Evolutionary conservation across 164 flowering plant species (phyloP).

Genomic region (Chloranthus sessilifolius): DNA sequence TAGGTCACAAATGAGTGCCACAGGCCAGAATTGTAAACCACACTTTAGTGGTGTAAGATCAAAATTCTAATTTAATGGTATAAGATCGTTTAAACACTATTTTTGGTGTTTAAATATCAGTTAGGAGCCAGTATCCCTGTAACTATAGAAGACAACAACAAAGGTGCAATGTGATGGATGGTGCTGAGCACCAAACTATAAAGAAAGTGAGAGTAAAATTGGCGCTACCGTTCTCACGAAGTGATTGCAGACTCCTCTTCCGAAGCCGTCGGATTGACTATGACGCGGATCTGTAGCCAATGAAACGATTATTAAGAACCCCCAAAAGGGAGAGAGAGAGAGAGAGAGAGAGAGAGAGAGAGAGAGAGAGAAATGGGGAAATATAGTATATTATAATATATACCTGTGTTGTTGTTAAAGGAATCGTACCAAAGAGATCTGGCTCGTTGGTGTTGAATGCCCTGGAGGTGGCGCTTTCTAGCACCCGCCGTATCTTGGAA

Average conservation of each 20-base stretch:
- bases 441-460: constrained; percentile 70
- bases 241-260: constrained; percentile 60
- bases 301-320: background rate
- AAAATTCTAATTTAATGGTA: no score
- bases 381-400: no score
- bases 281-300: constrained; percentile 27
- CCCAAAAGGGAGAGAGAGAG: background rate
- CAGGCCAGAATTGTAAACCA: no score
- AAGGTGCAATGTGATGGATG: no score
- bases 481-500: constrained; percentile 78
- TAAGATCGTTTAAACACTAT: no score
- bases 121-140: no score
- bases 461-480: constrained; percentile 76
- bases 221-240: constrained; percentile 58
- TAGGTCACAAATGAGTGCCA: no score
- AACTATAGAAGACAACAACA: no score
- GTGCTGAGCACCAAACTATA: no score
- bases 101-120: no score
- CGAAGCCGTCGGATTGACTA: constrained; percentile 17
- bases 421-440: constrained; percentile 73
- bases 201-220: background rate
- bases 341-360: background rate
- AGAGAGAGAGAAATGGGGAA: background rate
- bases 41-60: no score
- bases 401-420: constrained; percentile 42